phyloP scores from a whole-genome alignment of 2,329 filamentous ascomycete species.

The Pyrenophora seminiperda region DNA sequence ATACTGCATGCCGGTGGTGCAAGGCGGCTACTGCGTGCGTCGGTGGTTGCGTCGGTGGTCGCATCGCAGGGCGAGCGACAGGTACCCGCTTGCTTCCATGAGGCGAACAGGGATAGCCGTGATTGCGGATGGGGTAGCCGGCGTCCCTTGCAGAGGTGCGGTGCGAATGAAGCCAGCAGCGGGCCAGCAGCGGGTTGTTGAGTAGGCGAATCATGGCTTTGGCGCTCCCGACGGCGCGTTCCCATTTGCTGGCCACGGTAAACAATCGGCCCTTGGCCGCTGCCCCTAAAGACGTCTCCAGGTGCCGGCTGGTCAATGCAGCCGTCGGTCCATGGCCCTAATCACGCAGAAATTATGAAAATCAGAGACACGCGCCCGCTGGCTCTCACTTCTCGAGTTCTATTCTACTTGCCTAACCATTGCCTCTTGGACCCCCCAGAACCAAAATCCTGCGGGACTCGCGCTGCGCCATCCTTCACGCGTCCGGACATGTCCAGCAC shows the following conservation, averaged over 20 bases:
- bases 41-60: not conserved
- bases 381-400: slow-evolving; percentile 23
- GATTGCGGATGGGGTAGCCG: slow-evolving; percentile 6
- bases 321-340: slow-evolving; percentile 24
- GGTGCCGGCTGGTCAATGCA: slow-evolving; percentile 22
- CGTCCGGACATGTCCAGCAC: slow-evolving; percentile 27
- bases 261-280: slow-evolving; percentile 15
- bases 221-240: slow-evolving; percentile 5
- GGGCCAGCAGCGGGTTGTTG: slow-evolving; percentile 4
- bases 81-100: slow-evolving; percentile 4
- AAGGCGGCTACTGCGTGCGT: not conserved
- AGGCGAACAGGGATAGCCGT: slow-evolving; percentile 14
- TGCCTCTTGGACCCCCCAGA: not conserved
- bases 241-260: slow-evolving; percentile 19
- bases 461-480: slow-evolving; percentile 2
- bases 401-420: slow-evolving; percentile 15
- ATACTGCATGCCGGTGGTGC: not conserved
- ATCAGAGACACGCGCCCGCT: slow-evolving; percentile 23
- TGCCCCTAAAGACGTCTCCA: slow-evolving; percentile 26
- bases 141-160: slow-evolving; percentile 21
- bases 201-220: slow-evolving; percentile 11
- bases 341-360: slow-evolving; percentile 27
- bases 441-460: not conserved
- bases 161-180: slow-evolving; percentile 10
- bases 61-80: slow-evolving; percentile 5